These are phyloP conservation scores for Aspergillus quadrilineatus DNA, from an alignment of 2,329 filamentous ascomycete genomes.

Conservation along the genomic window DNA sequence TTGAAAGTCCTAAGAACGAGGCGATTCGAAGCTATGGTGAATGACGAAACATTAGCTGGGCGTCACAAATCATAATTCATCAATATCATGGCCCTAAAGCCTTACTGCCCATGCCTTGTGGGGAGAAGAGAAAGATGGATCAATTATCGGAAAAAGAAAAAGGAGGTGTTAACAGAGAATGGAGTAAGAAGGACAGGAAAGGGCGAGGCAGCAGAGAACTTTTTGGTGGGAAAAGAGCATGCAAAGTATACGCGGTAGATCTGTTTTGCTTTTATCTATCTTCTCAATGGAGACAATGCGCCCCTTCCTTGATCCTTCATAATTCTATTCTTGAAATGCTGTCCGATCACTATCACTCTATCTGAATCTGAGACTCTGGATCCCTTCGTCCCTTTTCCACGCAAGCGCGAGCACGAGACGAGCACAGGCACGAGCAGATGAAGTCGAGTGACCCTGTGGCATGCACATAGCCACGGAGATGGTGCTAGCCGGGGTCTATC, in stretches of 20 bases:
- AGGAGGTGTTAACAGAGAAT: not conserved
- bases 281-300: not conserved
- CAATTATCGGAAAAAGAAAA: conserved; percentile 6
- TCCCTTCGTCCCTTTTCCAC: not conserved
- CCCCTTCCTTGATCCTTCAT: conserved; percentile 2
- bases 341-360: not conserved
- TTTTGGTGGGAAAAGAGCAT: conserved; percentile 2
- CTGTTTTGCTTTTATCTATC: conserved; percentile 4
- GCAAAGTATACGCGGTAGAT: not conserved
- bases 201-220: not conserved
- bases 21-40: conserved; percentile 1
- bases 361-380: not conserved
- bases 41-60: conserved; percentile 5
- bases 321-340: conserved; percentile 4
- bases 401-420: not conserved
- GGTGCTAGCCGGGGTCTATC: not conserved
- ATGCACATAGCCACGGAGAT: not conserved
- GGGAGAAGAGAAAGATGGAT: conserved; percentile 2
- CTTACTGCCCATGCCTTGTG: not conserved
- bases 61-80: conserved; percentile 4
- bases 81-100: not conserved
- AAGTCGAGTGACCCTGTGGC: not conserved
- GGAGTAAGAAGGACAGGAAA: not conserved
- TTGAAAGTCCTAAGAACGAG: conserved; percentile 14
- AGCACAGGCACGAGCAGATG: not conserved